Base-by-base conservation (phyloP, 1,139 yeast genomes). In the Kazachstania sp. region DNA sequence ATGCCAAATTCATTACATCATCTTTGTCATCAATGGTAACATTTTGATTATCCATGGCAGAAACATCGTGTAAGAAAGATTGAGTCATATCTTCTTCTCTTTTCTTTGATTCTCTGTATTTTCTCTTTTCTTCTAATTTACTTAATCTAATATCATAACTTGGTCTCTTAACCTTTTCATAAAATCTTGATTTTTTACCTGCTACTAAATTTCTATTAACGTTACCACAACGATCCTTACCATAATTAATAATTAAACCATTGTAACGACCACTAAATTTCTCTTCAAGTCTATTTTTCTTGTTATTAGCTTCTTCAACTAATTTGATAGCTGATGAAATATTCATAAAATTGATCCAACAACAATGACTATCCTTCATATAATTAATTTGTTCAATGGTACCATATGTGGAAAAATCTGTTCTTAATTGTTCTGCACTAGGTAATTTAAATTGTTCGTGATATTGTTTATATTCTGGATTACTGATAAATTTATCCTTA, bases 161-260 rank as follows among this genome's bases (percentile, higher is more conserved):
- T 20, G 58, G 56, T 47, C 60, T 64, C 42, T 64, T 66, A 6
- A 57, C 54, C 52, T 76, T 75, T 51, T 88, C 88, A 46, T 50
- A 54, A 43, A 54, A 59, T 49, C 54, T 57, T 8, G 65, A 58
- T 43, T 59, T 60, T 42, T 63, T 63, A 15, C 57, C 58, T 3
- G 65, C 56, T 7, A 61, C 52, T 41, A 63, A 41, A 45, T 60
- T 63, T 46, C 58, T 63, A 43, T 63, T 63, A 53, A 83, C 75
- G 61, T 84, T 85, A 41, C 92, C 95, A 69, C 95, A 85, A 64
- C 95, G 74, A 66, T 84, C 94, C 62, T 84, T 84, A 52, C 94
- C 94, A 63, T 81, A 83, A 58, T 79, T 81, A 51, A 83, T 79
- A 54, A 81, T 79, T 52, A 82, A 74, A 44, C 71, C 73, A 44